phyloP scores from a whole-genome alignment of 2,329 filamentous ascomycete species.

The Nothophaeocryptopus gaeumannii region DNA sequence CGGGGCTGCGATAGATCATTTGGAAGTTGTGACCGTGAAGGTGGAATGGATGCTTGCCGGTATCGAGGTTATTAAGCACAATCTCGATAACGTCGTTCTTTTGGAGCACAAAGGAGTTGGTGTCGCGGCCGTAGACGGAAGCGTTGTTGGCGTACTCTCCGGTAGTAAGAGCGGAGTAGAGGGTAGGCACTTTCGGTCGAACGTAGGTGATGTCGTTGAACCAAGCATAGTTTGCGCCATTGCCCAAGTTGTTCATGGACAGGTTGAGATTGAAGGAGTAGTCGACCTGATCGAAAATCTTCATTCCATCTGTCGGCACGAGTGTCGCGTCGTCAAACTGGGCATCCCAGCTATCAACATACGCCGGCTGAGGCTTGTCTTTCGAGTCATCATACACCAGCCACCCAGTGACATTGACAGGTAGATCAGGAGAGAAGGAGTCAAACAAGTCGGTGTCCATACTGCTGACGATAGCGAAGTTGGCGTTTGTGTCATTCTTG shows the following conservation, averaged over 20 bases:
- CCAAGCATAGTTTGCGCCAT: conserved; percentile 63
- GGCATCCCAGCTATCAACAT: conserved; percentile 61
- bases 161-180: conserved; percentile 71
- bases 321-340: conserved; percentile 70
- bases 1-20: conserved; percentile 43
- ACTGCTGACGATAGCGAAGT: conserved; percentile 60
- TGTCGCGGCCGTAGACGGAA: conserved; percentile 51
- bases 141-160: conserved; percentile 47
- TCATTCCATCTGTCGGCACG: conserved; percentile 64
- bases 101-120: conserved; percentile 61
- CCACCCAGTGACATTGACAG: conserved; percentile 60
- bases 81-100: conserved; percentile 68
- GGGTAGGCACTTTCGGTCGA: conserved; percentile 69
- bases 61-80: conserved; percentile 73
- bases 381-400: conserved; percentile 54
- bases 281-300: conserved; percentile 60
- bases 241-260: conserved; percentile 63
- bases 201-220: conserved; percentile 75
- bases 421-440: conserved; percentile 61
- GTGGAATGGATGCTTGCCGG: conserved; percentile 68
- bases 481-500: conserved; percentile 52
- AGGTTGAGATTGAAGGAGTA: conserved; percentile 59
- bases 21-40: conserved; percentile 77
- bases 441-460: conserved; percentile 62
- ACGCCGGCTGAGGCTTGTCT: conserved; percentile 49